Percentiles rank a stretch among this genome's conserved stretches.
These are phyloP conservation scores for Arachis monticola DNA, from an alignment of 331 rosid genomes.

Conservation along the genomic window DNA sequence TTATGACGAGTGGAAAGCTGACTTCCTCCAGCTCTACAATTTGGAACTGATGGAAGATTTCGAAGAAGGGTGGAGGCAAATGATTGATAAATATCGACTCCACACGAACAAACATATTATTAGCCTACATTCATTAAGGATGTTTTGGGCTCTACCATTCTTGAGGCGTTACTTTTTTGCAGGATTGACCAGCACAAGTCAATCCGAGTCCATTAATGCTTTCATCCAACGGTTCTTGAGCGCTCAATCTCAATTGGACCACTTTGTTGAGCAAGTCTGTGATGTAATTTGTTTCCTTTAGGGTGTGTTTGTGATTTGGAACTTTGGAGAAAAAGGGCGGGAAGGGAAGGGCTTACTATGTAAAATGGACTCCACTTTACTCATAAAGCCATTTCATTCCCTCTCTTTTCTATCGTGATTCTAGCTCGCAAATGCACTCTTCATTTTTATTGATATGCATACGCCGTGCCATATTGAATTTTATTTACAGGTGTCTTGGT, in stretches of 20 bases:
- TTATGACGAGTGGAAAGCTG: constrained; percentile 83
- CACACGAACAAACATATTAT: constrained; percentile 70
- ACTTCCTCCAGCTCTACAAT: constrained; percentile 77
- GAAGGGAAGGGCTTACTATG: too few relatives aligned
- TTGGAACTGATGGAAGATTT: constrained; percentile 68
- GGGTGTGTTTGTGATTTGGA: too few relatives aligned
- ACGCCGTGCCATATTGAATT: constrained; percentile 17
- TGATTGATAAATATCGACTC: constrained; percentile 74
- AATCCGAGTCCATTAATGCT: constrained; percentile 64
- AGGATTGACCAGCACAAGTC: constrained; percentile 66
- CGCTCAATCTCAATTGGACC: constrained; percentile 69
- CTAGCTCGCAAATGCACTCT: too few relatives aligned
- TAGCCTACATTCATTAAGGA: constrained; percentile 72
- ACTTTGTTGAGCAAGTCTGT: constrained; percentile 66
- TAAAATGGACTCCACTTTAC: too few relatives aligned
- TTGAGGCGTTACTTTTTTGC: constrained; percentile 80
- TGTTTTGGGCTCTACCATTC: constrained; percentile 84
- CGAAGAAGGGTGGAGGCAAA: constrained; percentile 78
- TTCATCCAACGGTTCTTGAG: constrained; percentile 79
- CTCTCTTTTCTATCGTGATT: too few relatives aligned
- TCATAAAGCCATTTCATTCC: too few relatives aligned
- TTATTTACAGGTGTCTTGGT: neutral
- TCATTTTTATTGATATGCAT: constrained; percentile 21
- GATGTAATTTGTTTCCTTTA: constrained; percentile 24
- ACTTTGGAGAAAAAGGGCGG: too few relatives aligned